Conservation (phyloP, 805 yeast species). For the Candida railenensis region DNA sequence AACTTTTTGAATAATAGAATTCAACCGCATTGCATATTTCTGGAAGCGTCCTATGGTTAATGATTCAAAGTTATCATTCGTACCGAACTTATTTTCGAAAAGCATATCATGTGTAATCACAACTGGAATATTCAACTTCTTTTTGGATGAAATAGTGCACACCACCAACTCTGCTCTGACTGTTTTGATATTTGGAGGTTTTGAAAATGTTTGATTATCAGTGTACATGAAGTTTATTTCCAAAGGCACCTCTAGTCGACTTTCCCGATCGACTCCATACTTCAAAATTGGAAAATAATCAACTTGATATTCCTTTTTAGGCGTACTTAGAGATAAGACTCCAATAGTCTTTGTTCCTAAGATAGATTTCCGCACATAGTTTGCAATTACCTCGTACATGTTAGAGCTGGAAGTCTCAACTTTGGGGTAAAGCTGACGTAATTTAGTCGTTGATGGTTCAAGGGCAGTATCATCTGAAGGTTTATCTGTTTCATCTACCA, state of each 20-base stretch:
- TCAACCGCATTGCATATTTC: slow-evolving; percentile 27
- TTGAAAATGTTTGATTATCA: slow-evolving; percentile 11
- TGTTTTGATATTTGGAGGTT: slow-evolving; percentile 24
- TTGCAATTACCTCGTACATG: slow-evolving; percentile 28
- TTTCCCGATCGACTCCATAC: slow-evolving; percentile 13
- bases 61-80: slow-evolving; percentile 28
- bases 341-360: slow-evolving; percentile 34
- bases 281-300: slow-evolving; percentile 22
- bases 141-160: slow-evolving; percentile 29
- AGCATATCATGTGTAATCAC: slow-evolving; percentile 35
- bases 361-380: slow-evolving; percentile 26
- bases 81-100: slow-evolving; percentile 24
- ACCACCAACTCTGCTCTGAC: slow-evolving; percentile 30
- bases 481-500: neutral
- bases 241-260: slow-evolving; percentile 27
- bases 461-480: neutral
- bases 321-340: slow-evolving; percentile 30
- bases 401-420: neutral
- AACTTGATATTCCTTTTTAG: slow-evolving; percentile 25
- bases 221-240: slow-evolving; percentile 25
- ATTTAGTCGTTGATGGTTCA: neutral
- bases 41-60: slow-evolving; percentile 33
- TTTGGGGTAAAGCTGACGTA: neutral
- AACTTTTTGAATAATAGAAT: slow-evolving; percentile 20
- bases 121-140: slow-evolving; percentile 29